Evolutionary conservation across 2,329 filamentous ascomycete species (phyloP).

Genomic region (Domatiomyces catenatus): DNA sequence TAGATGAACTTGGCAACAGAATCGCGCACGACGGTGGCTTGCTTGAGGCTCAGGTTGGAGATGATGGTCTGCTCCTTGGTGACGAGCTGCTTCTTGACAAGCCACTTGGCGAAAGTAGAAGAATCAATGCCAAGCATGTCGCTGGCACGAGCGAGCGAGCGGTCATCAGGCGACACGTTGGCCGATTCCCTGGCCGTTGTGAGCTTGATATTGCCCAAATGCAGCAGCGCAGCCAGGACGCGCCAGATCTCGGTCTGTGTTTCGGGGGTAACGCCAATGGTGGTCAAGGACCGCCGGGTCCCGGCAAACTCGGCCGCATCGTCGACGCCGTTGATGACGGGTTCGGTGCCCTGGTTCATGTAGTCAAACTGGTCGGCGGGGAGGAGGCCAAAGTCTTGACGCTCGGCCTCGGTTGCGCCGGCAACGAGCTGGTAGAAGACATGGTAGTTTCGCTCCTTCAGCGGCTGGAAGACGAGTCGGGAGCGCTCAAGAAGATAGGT

Average conservation of each 20-base stretch:
- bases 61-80: constrained; percentile 96
- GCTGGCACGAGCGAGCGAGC: constrained; percentile 67
- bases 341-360: constrained; percentile 84
- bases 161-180: constrained; percentile 56
- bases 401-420: constrained; percentile 72
- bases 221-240: constrained; percentile 74
- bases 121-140: constrained; percentile 75
- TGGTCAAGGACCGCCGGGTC: constrained; percentile 69
- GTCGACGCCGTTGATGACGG: constrained; percentile 83
- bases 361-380: constrained; percentile 88
- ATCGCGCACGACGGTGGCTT: constrained; percentile 85
- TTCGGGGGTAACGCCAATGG: constrained; percentile 62
- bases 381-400: constrained; percentile 61
- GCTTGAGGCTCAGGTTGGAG: constrained; percentile 83
- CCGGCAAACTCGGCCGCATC: constrained; percentile 88
- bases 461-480: constrained; percentile 86
- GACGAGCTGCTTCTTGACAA: constrained; percentile 94
- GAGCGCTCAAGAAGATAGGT: constrained; percentile 93
- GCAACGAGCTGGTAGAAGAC: constrained; percentile 97
- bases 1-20: constrained; percentile 98
- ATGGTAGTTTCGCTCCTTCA: constrained; percentile 97
- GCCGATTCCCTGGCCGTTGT: constrained; percentile 78
- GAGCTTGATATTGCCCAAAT: constrained; percentile 94
- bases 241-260: constrained; percentile 80
- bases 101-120: constrained; percentile 87